Percentiles rank a stretch among this genome's conserved stretches.
Evolutionary conservation across 805 yeast genomes (phyloP).

Genomic region (Wickerhamiella qilinensis): DNA sequence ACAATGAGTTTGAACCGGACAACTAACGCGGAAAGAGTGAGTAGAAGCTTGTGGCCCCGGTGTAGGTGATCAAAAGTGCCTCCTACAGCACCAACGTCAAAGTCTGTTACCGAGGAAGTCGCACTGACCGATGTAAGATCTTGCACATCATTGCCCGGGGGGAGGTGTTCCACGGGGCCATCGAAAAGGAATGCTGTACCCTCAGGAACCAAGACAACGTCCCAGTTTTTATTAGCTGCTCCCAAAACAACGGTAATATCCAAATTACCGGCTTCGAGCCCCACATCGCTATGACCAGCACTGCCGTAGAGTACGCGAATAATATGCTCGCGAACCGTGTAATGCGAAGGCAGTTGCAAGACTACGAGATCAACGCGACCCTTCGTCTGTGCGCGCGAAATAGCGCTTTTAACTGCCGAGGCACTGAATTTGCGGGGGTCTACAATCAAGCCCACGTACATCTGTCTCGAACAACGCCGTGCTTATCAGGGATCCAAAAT

Average conservation of each 20-base stretch:
- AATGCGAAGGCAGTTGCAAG: background rate
- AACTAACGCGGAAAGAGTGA: conserved; percentile 55
- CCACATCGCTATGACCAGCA: background rate
- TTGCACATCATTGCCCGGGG: background rate
- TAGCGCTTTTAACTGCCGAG: conserved; percentile 2
- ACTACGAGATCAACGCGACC: conserved; percentile 11
- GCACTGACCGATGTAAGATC: background rate
- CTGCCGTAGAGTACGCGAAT: background rate
- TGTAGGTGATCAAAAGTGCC: conserved; percentile 97
- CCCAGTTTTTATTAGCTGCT: background rate
- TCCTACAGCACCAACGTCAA: conserved; percentile 40
- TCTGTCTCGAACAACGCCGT: background rate
- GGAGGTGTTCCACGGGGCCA: background rate
- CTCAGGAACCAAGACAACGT: background rate
- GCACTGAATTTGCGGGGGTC: conserved; percentile 3
- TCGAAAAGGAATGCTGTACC: background rate
- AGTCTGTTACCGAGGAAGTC: background rate
- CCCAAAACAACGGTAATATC: conserved; percentile 5
- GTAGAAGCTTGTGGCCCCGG: conserved; percentile 80
- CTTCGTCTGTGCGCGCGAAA: background rate
- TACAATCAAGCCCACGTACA: conserved; percentile 3
- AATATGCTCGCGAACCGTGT: background rate
- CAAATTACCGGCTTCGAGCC: background rate
- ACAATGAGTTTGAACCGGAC: conserved; percentile 42
- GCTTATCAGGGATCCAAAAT: too few relatives aligned